A percentile compares a stretch with the other conserved stretches of the same genome.
phyloP scores from a whole-genome alignment of 208 protist genomes.

The Phytomonas sp. region DNA sequence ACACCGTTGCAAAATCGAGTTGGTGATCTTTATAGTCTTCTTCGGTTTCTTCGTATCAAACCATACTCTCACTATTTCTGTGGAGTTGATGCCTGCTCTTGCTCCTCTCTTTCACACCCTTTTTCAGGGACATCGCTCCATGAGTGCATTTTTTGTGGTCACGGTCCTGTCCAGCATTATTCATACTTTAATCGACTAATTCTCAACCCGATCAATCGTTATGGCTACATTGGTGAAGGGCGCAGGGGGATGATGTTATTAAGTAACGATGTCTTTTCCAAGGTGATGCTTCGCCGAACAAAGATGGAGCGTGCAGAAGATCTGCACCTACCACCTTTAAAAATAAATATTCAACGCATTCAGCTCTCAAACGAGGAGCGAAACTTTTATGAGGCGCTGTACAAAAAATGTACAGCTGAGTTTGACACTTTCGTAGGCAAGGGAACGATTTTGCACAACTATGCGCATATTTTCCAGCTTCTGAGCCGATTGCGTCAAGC shows the following conservation, averaged over 20 bases:
- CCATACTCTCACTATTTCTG: conserved; percentile 88
- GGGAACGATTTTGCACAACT: conserved; percentile 90
- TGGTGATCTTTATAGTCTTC: conserved; percentile 93
- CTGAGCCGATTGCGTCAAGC: conserved; percentile 88
- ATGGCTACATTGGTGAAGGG: conserved; percentile 90
- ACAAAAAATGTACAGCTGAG: conserved; percentile 84
- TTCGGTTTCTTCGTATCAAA: conserved; percentile 90
- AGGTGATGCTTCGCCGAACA: conserved; percentile 87
- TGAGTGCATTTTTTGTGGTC: conserved; percentile 86
- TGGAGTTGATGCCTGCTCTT: conserved; percentile 77
- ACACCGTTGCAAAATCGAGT: conserved; percentile 97
- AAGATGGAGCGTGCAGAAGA: conserved; percentile 81
- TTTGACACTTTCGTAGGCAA: conserved; percentile 90
- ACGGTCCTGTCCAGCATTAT: conserved; percentile 89
- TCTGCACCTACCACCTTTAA: conserved; percentile 68
- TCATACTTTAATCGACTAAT: conserved; percentile 91
- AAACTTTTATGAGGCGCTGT: conserved; percentile 89
- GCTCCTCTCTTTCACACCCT: conserved; percentile 79
- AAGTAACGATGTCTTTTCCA: conserved; percentile 81
- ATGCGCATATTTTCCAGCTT: conserved; percentile 93
- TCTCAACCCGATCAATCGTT: conserved; percentile 92
- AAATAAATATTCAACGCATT: conserved; percentile 43
- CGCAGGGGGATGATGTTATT: conserved; percentile 80
- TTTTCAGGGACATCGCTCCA: conserved; percentile 72
- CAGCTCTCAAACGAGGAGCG: conserved; percentile 69